A percentile compares a stretch with the other conserved stretches of the same genome.
These are phyloP conservation scores for Cordyceps tenuipes DNA, from an alignment of 2,329 filamentous ascomycete genomes.

Conservation along the genomic window DNA sequence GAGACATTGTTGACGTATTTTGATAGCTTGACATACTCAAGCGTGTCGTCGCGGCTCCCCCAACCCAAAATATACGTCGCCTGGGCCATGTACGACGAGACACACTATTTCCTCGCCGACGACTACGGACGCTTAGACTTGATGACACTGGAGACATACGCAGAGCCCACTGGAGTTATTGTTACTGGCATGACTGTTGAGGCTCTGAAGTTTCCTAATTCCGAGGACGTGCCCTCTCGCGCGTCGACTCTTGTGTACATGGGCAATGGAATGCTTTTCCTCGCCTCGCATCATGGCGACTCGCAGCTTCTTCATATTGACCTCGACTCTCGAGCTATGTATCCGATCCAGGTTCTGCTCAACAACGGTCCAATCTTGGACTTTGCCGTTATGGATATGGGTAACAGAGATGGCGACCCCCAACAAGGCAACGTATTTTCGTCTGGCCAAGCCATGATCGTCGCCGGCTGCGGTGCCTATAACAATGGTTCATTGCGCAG, in stretches of 20 bases:
- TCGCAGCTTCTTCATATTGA: conserved; percentile 68
- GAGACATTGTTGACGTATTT: conserved; percentile 81
- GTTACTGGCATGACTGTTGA: conserved; percentile 67
- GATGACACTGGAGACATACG: conserved; percentile 64
- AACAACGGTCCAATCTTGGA: conserved; percentile 92
- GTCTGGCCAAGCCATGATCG: conserved; percentile 86
- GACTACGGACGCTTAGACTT: conserved; percentile 82
- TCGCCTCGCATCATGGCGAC: conserved; percentile 89
- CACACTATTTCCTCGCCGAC: conserved; percentile 80
- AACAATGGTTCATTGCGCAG: conserved; percentile 82
- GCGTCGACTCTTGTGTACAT: conserved; percentile 75
- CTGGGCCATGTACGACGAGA: conserved; percentile 77
- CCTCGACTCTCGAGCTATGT: conserved; percentile 36
- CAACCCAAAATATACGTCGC: conserved; percentile 83
- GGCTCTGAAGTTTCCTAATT: conserved; percentile 23
- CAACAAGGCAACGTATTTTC: conserved; percentile 80
- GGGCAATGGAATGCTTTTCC: conserved; percentile 63
- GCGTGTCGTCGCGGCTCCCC: conserved; percentile 55
- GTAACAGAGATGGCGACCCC: conserved; percentile 68
- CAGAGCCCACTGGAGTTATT: conserved; percentile 55
- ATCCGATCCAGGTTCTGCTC: conserved; percentile 56
- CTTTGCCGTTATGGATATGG: conserved; percentile 94
- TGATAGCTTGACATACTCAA: conserved; percentile 64
- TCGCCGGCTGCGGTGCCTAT: conserved; percentile 86
- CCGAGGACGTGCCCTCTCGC: conserved; percentile 49